phyloP scores from a whole-genome alignment of 1,284 basidiomycete species.

The Ustilago xerochloae region DNA sequence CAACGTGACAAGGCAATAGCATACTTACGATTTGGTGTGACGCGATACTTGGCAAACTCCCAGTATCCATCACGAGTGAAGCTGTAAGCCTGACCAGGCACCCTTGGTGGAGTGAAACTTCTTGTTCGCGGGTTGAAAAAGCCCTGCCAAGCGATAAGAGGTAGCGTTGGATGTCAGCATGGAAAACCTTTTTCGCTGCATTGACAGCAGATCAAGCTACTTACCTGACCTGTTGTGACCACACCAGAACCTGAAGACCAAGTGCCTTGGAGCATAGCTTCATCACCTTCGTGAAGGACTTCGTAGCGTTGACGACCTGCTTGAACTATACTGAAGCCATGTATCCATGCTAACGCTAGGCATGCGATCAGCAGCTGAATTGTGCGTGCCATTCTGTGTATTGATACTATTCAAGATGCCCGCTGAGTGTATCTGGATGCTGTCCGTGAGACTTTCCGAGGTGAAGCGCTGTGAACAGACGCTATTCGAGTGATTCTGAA shows the following conservation, averaged over 20 bases:
- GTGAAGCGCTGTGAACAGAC: too few relatives aligned
- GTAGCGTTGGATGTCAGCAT: too few relatives aligned
- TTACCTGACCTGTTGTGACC: conserved; percentile 57
- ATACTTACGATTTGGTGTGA: conserved; percentile 55
- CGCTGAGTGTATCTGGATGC: neutral
- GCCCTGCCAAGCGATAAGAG: too few relatives aligned
- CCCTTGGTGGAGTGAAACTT: conserved; percentile 59
- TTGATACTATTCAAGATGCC: neutral
- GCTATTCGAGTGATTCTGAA: too few relatives aligned
- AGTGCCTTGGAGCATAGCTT: conserved; percentile 54
- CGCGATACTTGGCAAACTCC: conserved; percentile 64
- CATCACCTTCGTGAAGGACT: conserved; percentile 30
- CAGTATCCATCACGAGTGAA: conserved; percentile 66
- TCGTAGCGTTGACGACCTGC: conserved; percentile 42
- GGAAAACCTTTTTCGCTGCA: too few relatives aligned
- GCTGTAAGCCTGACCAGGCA: conserved; percentile 63
- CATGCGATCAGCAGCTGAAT: conserved; percentile 14
- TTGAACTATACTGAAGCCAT: conserved; percentile 4
- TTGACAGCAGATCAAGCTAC: too few relatives aligned
- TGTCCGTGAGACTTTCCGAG: neutral
- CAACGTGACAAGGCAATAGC: too few relatives aligned
- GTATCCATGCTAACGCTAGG: conserved; percentile 8
- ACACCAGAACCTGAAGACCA: conserved; percentile 61
- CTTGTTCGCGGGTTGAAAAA: conserved; percentile 65
- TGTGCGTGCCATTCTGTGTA: conserved; percentile 12